Percentiles rank a stretch among this genome's conserved stretches.
These are phyloP conservation scores for Aspergillus niger DNA, from an alignment of 2,329 filamentous ascomycete genomes.

Conservation along the genomic window DNA sequence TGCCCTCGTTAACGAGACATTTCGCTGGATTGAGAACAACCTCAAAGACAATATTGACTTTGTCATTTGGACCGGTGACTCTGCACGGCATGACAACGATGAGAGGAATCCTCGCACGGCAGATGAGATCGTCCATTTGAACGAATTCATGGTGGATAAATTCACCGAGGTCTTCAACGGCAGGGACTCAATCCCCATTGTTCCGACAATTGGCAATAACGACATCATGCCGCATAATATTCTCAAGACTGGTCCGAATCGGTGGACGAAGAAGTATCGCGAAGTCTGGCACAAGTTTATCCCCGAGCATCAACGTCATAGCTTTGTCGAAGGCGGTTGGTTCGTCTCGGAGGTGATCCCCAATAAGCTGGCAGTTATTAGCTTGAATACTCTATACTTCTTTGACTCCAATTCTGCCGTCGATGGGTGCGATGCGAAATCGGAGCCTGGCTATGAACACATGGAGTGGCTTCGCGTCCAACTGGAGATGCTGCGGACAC, in stretches of 20 bases:
- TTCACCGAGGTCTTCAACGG: conserved; percentile 73
- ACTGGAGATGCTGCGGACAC: conserved; percentile 75
- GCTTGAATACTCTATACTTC: conserved; percentile 94
- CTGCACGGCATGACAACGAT: conserved; percentile 85
- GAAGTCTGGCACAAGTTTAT: conserved; percentile 85
- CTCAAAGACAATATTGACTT: conserved; percentile 81
- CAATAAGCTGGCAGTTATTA: conserved; percentile 81
- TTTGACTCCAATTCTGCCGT: conserved; percentile 92
- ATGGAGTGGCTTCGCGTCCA: conserved; percentile 95
- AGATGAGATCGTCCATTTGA: conserved; percentile 74
- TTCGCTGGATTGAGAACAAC: conserved; percentile 81
- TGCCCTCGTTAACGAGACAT: conserved; percentile 80
- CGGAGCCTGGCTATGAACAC: conserved; percentile 88
- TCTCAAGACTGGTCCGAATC: conserved; percentile 79
- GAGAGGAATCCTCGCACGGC: conserved; percentile 74
- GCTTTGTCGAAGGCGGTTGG: conserved; percentile 91
- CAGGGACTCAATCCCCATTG: conserved; percentile 68
- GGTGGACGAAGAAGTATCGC: conserved; percentile 76
- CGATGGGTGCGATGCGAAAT: conserved; percentile 77
- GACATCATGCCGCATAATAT: conserved; percentile 98
- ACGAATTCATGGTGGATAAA: conserved; percentile 72
- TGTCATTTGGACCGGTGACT: conserved; percentile 90
- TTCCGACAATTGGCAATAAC: conserved; percentile 95
- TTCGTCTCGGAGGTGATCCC: conserved; percentile 93
- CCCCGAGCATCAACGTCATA: conserved; percentile 86